These are phyloP conservation scores for Ophiocordyceps unilateralis DNA, from an alignment of 2,329 filamentous ascomycete species.

Conservation along the genomic window DNA sequence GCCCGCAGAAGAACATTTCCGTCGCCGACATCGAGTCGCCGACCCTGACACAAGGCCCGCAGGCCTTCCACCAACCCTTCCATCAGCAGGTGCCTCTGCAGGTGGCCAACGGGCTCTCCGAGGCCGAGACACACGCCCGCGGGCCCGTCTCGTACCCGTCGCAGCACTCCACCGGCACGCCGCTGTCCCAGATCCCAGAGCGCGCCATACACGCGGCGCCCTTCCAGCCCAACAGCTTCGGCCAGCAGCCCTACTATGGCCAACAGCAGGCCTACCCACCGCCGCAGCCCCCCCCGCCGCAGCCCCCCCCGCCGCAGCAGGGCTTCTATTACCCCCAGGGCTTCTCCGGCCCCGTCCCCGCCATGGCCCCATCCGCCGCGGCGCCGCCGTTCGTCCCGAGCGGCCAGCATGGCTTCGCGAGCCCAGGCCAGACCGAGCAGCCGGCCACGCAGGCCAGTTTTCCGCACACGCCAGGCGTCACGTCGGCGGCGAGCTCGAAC, in stretches of 20 bases:
- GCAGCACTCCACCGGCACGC: conserved; percentile 58
- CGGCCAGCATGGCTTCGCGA: conserved; percentile 29
- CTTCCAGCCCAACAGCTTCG: conserved; percentile 63
- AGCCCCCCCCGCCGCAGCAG: conserved; percentile 24
- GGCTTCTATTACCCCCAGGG: conserved; percentile 52
- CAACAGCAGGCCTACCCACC: conserved; percentile 17
- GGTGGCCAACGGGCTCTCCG: conserved; percentile 39
- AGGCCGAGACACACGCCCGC: conserved; percentile 47
- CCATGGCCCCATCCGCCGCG: conserved; percentile 30
- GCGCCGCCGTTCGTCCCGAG: conserved; percentile 41
- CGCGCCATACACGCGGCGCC: conserved; percentile 78
- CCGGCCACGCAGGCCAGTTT: conserved; percentile 4
- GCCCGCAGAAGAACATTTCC: conserved; percentile 86
- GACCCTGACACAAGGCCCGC: conserved; percentile 36
- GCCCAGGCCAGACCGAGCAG: conserved; percentile 23
- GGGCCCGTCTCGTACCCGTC: conserved; percentile 50
- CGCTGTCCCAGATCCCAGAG: conserved; percentile 82
- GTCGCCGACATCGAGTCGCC: conserved; percentile 86
- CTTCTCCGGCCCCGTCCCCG: conserved; percentile 22
- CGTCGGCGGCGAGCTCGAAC: conserved; percentile 18
- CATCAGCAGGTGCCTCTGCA: conserved; percentile 84
- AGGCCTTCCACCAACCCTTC: conserved; percentile 81
- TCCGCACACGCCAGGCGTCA: conserved; percentile 13
- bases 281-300: background rate
- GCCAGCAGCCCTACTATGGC: conserved; percentile 37